A percentile compares a stretch with the other conserved stretches of the same genome.
phyloP scores from a whole-genome alignment of 2,329 filamentous ascomycete genomes.

The Pseudogymnoascus sp. region DNA sequence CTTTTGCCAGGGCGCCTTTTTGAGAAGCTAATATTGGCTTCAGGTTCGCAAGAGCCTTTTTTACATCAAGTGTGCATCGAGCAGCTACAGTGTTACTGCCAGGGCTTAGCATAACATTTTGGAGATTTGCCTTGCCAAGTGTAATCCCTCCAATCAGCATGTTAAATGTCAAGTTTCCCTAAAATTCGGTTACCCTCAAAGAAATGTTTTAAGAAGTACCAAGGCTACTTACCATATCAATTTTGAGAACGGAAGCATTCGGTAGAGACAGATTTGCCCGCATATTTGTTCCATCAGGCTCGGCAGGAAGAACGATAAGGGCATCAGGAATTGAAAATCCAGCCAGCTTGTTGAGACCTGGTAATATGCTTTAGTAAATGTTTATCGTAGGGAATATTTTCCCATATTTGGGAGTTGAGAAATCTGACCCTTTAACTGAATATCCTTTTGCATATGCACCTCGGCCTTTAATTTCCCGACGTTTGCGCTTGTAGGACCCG shows the following conservation, averaged over 20 bases:
- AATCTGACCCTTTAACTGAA: neutral
- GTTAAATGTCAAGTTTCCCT: neutral
- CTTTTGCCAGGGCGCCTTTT: neutral
- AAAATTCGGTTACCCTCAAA: neutral
- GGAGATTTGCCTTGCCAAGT: neutral
- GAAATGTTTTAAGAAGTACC: neutral
- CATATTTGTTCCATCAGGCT: neutral
- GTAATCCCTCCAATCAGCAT: neutral
- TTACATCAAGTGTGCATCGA: neutral
- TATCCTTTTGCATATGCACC: neutral
- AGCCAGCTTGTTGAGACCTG: neutral
- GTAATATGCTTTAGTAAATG: neutral
- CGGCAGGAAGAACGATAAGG: neutral
- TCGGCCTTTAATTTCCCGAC: neutral
- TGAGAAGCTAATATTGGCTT: neutral
- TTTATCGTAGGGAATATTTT: neutral
- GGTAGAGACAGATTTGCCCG: neutral
- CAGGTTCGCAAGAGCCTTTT: neutral
- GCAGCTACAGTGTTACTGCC: neutral
- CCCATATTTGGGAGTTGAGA: neutral
- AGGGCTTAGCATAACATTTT: neutral
- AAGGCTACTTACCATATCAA: neutral
- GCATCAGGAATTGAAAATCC: neutral
- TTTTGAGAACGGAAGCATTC: neutral
- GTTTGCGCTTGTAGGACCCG: neutral